Evolutionary conservation across 2,329 filamentous ascomycete species (phyloP).

Genomic region (Aspergillus chevalieri): DNA sequence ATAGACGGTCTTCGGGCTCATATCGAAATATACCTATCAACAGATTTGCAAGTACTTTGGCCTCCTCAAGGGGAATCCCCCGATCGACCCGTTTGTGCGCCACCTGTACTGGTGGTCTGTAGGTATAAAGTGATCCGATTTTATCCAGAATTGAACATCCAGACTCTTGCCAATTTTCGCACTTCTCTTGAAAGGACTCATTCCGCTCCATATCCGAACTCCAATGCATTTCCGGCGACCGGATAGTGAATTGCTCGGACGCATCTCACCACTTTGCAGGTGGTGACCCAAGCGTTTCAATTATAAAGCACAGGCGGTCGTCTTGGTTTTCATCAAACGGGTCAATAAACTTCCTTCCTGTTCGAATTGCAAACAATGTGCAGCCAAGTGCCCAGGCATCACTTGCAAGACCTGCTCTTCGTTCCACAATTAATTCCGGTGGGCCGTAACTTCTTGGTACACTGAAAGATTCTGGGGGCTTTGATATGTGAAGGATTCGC

Average conservation of each 20-base stretch:
- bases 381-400: constrained; percentile 2
- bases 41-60: background rate
- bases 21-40: constrained; percentile 4
- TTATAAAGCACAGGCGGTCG: no score
- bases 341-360: background rate
- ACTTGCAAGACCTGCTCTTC: background rate
- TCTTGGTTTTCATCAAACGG: no score
- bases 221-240: no score
- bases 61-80: no score
- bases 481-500: background rate
- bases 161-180: background rate
- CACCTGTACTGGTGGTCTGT: no score
- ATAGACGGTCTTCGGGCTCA: background rate
- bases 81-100: no score
- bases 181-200: background rate
- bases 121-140: no score
- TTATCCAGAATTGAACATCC: background rate
- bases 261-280: background rate
- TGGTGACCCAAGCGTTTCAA: no score
- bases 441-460: background rate
- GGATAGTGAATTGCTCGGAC: background rate
- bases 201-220: background rate
- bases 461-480: background rate
- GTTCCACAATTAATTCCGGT: background rate
- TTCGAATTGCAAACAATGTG: constrained; percentile 1